Conservation (phyloP, 768 basidiomycete species). For the Kwoniella heveanensis region DNA sequence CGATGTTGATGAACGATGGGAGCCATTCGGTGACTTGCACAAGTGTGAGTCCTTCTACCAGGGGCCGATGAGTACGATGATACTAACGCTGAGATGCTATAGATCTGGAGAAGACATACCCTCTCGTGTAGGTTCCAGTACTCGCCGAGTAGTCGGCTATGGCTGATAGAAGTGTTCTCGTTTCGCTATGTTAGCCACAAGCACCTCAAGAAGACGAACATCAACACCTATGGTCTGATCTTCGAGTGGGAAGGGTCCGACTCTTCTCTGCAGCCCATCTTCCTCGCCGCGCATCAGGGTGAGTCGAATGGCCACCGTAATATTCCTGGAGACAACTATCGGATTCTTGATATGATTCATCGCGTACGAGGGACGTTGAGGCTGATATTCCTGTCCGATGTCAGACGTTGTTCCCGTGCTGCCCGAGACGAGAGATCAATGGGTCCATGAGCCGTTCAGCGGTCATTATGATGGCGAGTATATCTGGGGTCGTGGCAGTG, state of each 20-base stretch:
- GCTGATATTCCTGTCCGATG: background rate
- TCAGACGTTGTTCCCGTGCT: constrained; percentile 68
- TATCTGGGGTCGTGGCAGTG: constrained; percentile 74
- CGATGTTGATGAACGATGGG: constrained; percentile 21
- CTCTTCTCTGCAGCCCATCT: constrained; percentile 65
- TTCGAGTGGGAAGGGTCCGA: constrained; percentile 72
- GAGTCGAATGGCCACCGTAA: background rate
- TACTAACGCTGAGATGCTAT: background rate
- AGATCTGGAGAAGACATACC: constrained; percentile 64
- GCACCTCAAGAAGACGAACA: constrained; percentile 64
- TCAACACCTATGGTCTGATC: constrained; percentile 74
- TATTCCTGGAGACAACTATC: too few relatives aligned
- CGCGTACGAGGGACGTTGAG: background rate
- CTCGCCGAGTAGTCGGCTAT: background rate
- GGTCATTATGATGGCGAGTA: constrained; percentile 60
- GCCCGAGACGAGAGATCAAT: constrained; percentile 62
- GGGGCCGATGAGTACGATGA: too few relatives aligned
- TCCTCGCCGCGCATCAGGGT: constrained; percentile 57
- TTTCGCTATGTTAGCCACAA: constrained; percentile 60
- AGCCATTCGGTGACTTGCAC: constrained; percentile 20
- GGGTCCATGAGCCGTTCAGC: constrained; percentile 67
- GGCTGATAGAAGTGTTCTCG: background rate
- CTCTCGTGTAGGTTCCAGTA: constrained; percentile 61
- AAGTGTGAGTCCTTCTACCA: constrained; percentile 5
- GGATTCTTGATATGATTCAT: too few relatives aligned